Conservation (phyloP, 2,329 filamentous ascomycete species). For the Penicillium paneum region DNA sequence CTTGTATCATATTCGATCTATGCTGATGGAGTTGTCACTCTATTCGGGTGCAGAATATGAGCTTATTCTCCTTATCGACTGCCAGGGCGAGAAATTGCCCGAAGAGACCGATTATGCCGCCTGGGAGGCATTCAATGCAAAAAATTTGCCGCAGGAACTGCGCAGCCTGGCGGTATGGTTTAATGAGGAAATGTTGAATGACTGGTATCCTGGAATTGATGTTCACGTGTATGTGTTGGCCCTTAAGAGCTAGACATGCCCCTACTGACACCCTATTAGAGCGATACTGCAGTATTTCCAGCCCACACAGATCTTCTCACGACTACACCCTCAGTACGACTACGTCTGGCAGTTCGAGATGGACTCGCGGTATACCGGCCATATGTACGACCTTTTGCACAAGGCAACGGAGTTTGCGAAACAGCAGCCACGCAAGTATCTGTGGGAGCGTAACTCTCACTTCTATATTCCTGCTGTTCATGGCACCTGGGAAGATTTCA, state of each 20-base stretch:
- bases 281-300: slow-evolving; percentile 15
- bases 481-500: slow-evolving; percentile 11
- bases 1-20: slow-evolving; percentile 73
- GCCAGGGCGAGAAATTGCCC: slow-evolving; percentile 71
- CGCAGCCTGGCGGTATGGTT: slow-evolving; percentile 11
- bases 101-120: slow-evolving; percentile 24
- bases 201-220: slow-evolving; percentile 15
- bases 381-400: slow-evolving; percentile 10
- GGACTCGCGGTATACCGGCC: slow-evolving; percentile 15
- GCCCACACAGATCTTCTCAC: slow-evolving; percentile 13
- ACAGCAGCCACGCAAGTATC: slow-evolving; percentile 12
- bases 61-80: slow-evolving; percentile 78
- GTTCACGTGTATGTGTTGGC: slow-evolving; percentile 7
- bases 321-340: slow-evolving; percentile 12
- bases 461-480: slow-evolving; percentile 15
- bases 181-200: slow-evolving; percentile 5
- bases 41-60: slow-evolving; percentile 84
- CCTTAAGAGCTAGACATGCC: background rate
- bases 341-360: slow-evolving; percentile 18
- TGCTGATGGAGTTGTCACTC: slow-evolving; percentile 77
- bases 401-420: slow-evolving; percentile 13
- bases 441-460: slow-evolving; percentile 17
- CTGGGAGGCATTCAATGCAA: slow-evolving; percentile 5
- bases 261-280: background rate
- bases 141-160: slow-evolving; percentile 9